Percentiles rank a stretch among this genome's conserved stretches.
Conservation (phyloP, 805 yeast genomes). For the Candida fluviatilis region DNA sequence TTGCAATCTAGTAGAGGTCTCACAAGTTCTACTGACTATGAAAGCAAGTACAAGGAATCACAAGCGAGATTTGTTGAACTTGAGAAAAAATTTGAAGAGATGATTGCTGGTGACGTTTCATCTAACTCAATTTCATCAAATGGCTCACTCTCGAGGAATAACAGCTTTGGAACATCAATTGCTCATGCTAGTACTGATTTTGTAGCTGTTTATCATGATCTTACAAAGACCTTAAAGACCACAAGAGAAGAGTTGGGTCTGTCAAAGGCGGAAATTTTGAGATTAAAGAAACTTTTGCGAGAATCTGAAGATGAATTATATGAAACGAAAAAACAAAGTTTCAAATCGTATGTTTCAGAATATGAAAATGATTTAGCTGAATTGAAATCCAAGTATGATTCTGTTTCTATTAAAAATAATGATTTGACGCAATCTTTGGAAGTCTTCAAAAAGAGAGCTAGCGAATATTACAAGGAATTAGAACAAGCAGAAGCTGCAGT, state of each 20-base stretch:
- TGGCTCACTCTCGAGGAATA: constrained; percentile 23
- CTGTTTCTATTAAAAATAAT: constrained; percentile 49
- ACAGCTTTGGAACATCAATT: constrained; percentile 28
- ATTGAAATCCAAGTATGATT: constrained; percentile 53
- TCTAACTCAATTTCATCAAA: constrained; percentile 6
- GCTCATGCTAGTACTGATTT: constrained; percentile 38
- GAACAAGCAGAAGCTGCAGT: constrained; percentile 78
- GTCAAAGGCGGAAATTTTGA: constrained; percentile 38
- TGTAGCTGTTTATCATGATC: constrained; percentile 47
- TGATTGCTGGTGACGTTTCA: constrained; percentile 13
- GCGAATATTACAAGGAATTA: constrained; percentile 65
- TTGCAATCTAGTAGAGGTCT: constrained; percentile 39
- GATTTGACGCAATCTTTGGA: constrained; percentile 54
- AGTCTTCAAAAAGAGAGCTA: constrained; percentile 67
- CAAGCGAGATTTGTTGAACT: constrained; percentile 30
- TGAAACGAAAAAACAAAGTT: constrained; percentile 37
- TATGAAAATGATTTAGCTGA: constrained; percentile 41
- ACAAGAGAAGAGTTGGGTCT: constrained; percentile 41
- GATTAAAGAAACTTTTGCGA: constrained; percentile 38
- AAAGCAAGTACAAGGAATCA: constrained; percentile 31
- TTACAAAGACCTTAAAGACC: constrained; percentile 39
- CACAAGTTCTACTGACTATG: constrained; percentile 30
- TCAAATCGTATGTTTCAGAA: constrained; percentile 32
- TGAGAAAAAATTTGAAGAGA: constrained; percentile 24
- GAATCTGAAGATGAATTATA: constrained; percentile 43